Conservation (phyloP, 73 alveolate species). For the Paramecium octaurelia region DNA sequence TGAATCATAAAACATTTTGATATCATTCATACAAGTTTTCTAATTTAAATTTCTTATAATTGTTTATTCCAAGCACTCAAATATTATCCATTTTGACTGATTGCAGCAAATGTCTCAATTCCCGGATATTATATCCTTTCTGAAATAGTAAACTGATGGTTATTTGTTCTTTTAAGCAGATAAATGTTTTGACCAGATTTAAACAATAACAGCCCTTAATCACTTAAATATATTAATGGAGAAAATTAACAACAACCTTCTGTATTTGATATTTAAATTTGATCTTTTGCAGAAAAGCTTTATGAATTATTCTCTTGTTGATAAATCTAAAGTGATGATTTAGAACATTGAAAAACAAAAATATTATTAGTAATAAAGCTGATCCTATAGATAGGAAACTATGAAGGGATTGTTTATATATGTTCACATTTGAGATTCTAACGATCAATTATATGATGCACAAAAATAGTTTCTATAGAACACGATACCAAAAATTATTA, state of each 20-base stretch:
- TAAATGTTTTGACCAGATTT: not conserved
- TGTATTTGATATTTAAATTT: not conserved
- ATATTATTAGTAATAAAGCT: not conserved
- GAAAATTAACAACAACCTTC: not conserved
- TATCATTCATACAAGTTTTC: not conserved
- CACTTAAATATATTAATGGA: not conserved
- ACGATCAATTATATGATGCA: not conserved
- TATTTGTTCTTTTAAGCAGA: not conserved
- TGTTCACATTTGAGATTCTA: not conserved
- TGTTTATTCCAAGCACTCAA: not conserved
- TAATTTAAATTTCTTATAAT: not conserved
- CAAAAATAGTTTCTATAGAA: not conserved
- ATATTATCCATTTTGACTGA: not conserved
- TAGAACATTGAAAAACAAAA: not conserved
- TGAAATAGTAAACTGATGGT: not conserved
- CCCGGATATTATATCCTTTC: not conserved
- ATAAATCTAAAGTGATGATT: not conserved
- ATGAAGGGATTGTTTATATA: not conserved
- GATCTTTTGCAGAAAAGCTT: not conserved
- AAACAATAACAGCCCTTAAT: not conserved
- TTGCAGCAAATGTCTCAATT: not conserved
- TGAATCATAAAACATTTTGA: not conserved
- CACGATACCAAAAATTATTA: not conserved
- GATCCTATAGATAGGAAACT: not conserved
- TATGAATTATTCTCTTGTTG: not conserved